Evolutionary conservation across 306 rosid species (phyloP).

Genomic region (Cucurbita ficifolia): DNA sequence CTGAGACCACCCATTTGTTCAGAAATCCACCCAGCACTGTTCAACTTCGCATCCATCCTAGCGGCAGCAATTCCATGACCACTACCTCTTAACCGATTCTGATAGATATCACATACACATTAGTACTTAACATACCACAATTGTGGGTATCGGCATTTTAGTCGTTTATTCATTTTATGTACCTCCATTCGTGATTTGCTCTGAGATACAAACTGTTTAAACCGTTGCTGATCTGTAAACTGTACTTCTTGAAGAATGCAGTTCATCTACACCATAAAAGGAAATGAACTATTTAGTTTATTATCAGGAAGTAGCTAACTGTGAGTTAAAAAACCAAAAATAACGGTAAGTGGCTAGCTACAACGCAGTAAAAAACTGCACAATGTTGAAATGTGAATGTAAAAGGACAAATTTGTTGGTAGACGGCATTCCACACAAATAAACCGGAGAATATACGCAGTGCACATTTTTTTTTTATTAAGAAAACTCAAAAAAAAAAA

Average conservation of each 20-base stretch:
- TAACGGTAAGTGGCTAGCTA: neutral
- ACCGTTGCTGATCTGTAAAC: slow-evolving; percentile 88
- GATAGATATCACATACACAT: slow-evolving; percentile 4
- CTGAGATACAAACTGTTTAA: slow-evolving; percentile 89
- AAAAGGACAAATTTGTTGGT: neutral
- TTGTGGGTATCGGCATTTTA: neutral
- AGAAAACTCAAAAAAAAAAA: neutral
- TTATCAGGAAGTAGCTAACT: neutral
- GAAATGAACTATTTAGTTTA: slow-evolving; percentile 9
- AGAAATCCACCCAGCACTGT: slow-evolving; percentile 86
- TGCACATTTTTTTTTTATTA: neutral
- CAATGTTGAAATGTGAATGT: neutral
- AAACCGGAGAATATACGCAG: neutral
- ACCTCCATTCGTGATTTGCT: slow-evolving; percentile 99
- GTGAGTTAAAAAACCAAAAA: neutral
- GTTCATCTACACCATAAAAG: slow-evolving; percentile 43
- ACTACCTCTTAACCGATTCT: slow-evolving; percentile 92
- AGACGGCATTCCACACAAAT: neutral
- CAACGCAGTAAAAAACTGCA: neutral
- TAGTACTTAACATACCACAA: neutral
- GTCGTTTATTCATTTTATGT: neutral
- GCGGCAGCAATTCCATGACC: slow-evolving; percentile 98
- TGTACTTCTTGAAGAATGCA: slow-evolving; percentile 86
- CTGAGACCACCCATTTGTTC: slow-evolving; percentile 98
- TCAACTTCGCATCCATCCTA: slow-evolving; percentile 94